Conservation (phyloP, 2,329 filamentous ascomycete species). For the Scorias spongiosa region DNA sequence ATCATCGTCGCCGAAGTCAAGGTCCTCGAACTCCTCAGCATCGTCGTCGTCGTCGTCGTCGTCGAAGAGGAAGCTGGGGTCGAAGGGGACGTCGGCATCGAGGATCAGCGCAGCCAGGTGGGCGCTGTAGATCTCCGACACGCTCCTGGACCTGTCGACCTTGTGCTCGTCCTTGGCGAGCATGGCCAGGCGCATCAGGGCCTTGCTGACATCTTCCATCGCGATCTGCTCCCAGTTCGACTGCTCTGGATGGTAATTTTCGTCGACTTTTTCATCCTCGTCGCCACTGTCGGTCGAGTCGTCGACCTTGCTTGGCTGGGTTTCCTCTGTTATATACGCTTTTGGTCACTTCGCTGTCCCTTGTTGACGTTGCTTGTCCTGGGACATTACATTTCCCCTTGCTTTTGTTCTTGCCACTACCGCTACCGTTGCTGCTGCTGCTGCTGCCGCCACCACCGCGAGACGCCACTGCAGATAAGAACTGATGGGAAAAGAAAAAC, state of each 20-base stretch:
- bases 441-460: neutral
- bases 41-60: no score
- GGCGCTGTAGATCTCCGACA: slow-evolving; percentile 16
- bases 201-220: slow-evolving; percentile 14
- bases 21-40: no score
- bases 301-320: neutral
- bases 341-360: neutral
- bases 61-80: slow-evolving; percentile 4
- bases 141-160: slow-evolving; percentile 10
- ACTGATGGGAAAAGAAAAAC: no score
- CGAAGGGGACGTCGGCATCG: slow-evolving; percentile 12
- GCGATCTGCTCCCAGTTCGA: slow-evolving; percentile 18
- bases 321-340: neutral
- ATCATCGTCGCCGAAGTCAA: no score
- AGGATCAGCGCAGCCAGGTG: slow-evolving; percentile 13
- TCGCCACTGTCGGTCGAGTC: neutral
- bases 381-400: neutral
- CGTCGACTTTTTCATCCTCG: slow-evolving; percentile 1
- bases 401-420: neutral
- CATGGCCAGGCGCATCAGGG: slow-evolving; percentile 16
- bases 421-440: neutral
- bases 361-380: neutral
- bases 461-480: neutral
- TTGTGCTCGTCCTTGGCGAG: slow-evolving; percentile 18
- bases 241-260: slow-evolving; percentile 10